phyloP scores from a whole-genome alignment of 768 basidiomycete genomes.

The Tricholoma sp. region DNA sequence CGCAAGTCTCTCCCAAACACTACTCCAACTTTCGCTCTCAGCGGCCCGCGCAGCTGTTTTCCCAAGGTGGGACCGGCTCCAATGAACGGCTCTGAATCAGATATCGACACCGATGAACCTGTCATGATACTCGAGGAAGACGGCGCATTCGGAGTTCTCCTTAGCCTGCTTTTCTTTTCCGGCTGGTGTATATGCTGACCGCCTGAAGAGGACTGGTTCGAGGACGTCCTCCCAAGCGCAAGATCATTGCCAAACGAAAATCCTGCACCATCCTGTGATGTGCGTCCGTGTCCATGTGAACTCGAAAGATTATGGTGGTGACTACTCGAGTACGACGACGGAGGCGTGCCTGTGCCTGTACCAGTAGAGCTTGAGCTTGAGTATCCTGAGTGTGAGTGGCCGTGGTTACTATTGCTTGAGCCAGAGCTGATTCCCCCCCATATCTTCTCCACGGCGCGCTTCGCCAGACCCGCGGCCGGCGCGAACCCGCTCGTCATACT shows the following conservation, averaged over 20 bases:
- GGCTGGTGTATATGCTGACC: conserved; percentile 1
- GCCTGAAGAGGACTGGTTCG: conserved; percentile 11
- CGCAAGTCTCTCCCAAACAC: conserved; percentile 66
- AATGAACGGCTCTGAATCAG: conserved; percentile 35
- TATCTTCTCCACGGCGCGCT: conserved; percentile 73
- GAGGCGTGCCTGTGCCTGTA: conserved; percentile 14
- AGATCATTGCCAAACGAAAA: conserved; percentile 3
- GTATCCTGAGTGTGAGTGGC: conserved; percentile 1
- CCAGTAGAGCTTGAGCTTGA: conserved; percentile 26
- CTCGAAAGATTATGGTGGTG: conserved; percentile 15
- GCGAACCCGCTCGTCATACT: conserved; percentile 67
- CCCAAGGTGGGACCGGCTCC: conserved; percentile 50
- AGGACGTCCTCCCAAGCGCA: conserved; percentile 11
- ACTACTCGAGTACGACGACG: conserved; percentile 31
- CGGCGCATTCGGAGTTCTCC: conserved; percentile 57
- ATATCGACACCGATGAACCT: conserved; percentile 18
- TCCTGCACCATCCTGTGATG: not conserved
- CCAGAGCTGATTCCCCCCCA: conserved; percentile 45
- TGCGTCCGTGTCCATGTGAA: not conserved
- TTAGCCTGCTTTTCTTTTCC: conserved; percentile 29
- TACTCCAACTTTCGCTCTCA: conserved; percentile 32
- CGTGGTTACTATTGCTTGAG: conserved; percentile 26
- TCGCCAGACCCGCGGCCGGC: conserved; percentile 70
- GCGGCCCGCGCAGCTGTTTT: conserved; percentile 48
- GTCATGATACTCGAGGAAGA: conserved; percentile 48